Evolutionary conservation across 2,329 filamentous ascomycete species (phyloP), one percentile per base, ranked within the genome.

Genomic region (Myotisia sp.): DNA sequence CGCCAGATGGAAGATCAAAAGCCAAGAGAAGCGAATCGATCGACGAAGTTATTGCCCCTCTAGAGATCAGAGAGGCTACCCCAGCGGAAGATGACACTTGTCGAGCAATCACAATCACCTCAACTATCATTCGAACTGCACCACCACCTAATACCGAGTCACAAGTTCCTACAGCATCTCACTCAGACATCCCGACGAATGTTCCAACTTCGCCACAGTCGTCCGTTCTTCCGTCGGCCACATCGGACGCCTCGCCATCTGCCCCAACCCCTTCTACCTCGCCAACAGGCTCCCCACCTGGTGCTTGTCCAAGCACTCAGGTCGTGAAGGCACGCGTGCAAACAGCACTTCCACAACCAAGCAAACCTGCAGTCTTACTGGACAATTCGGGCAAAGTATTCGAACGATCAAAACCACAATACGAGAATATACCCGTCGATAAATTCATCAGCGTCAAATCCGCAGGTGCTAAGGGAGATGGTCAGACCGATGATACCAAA

Each of bases 361-460:
- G 60, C 36, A 87, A 83, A 61, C 80, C 85, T 5, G 56, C 64
- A 8, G 62, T 56, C 16, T 75, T 95, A 10, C 65, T 86, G 24
- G 66, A 74, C 42, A 55, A 57, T 24, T 56, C 65, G 16, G 82
- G 81, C 44, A 75, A 71, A 23, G 65, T 94, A 47, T 85, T 86
- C 53, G 79, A 84, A 43, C 79, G 80, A 45, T 79, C 76, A 55
- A 92, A 90, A 68, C 90, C 90, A 9, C 82, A 93, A 55, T 98
- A 95, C 53, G 72, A 80, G 51, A 62, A 63, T 26, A 59, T 82
- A 2, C 58, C 74, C 3, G 70, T 67, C n/a, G 68, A 65, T 39
- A 70, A 70, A 21, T 93, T 98, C 51, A 60, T 92, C 47, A 87
- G 80, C 45, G 79, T 90, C 62, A 92, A 87, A 63, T 65, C 72